Percentiles rank a stretch among this genome's conserved stretches.
These are phyloP conservation scores for Suillus plorans DNA, from an alignment of 768 basidiomycete species.

Conservation along the genomic window DNA sequence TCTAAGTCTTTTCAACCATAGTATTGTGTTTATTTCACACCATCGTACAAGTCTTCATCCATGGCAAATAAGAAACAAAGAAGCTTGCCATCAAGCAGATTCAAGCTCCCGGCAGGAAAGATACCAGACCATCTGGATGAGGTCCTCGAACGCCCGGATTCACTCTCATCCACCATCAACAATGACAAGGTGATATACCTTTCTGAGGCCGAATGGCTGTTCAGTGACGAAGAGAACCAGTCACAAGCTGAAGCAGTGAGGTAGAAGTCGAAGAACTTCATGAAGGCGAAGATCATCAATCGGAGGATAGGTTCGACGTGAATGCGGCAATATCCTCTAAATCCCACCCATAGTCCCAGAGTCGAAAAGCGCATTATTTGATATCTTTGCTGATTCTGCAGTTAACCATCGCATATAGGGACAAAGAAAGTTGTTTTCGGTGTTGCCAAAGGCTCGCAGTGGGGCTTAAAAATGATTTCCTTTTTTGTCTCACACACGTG, in stretches of 20 bases:
- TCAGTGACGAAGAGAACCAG: neutral
- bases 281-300: no score
- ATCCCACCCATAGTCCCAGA: no score
- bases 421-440: no score
- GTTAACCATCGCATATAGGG: no score
- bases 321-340: no score
- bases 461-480: no score
- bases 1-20: neutral
- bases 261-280: neutral
- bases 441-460: no score
- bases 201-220: neutral
- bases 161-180: neutral
- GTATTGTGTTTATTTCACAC: neutral
- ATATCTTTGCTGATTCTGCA: no score
- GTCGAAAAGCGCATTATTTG: no score
- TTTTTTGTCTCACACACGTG: no score
- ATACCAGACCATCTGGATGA: neutral
- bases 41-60: neutral
- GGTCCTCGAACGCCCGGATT: neutral
- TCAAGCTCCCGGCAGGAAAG: neutral
- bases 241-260: neutral
- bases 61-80: neutral
- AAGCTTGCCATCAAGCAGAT: no score
- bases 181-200: neutral
- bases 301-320: no score